Base-by-base conservation (phyloP, 495 filamentous ascomycete species). In the Entonaema liquescens region DNA sequence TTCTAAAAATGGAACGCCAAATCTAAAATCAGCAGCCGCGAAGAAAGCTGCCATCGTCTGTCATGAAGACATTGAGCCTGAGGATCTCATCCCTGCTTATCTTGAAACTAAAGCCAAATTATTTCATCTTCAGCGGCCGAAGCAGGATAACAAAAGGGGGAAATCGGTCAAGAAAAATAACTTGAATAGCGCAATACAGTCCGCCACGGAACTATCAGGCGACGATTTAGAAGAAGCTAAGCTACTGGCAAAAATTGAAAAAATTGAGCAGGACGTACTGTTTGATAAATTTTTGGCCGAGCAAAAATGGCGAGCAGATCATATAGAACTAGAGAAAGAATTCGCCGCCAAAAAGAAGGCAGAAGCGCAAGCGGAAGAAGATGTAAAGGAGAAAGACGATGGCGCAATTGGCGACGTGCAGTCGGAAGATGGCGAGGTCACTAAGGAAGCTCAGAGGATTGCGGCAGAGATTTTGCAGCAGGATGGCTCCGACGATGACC, bases 271-370 rank as follows among this genome's bases (percentile, higher is more conserved):
- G 11, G 95, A 99, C 74, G 85, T 95, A 1, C 80, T 99, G 8
- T 97, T 98, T 74, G 94, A 99, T 74, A 85, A 87, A 58, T 83
- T 86, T 53, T 83, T 91, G 63, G 94, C 94, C 1, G 89, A 96
- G 49, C 83, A 85, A 29, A 77, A 88, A 66, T 99, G 95, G 95
- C 84, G 82, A 59, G 78, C 82, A 1, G 88, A 88, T 71, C 85
- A 87, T 13, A 88, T 90, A 40, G 83, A 86, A n/a, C 79, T 97
- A 13, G 87, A 90, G 65, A 84, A 80, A 73, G 85, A 88, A 50
- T 86, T 84, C 1, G 75, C 78, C 6, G 73, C 75, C 35, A 83
- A 75, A 58, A 77, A 73, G 49, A 67, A 57, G 62, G 75, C 71
- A 5, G 80, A 81, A 81, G 78, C 35, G 5, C 73, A 68, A 76